Base-by-base conservation (phyloP, 805 yeast genomes). In the Candida dajiaensis region DNA sequence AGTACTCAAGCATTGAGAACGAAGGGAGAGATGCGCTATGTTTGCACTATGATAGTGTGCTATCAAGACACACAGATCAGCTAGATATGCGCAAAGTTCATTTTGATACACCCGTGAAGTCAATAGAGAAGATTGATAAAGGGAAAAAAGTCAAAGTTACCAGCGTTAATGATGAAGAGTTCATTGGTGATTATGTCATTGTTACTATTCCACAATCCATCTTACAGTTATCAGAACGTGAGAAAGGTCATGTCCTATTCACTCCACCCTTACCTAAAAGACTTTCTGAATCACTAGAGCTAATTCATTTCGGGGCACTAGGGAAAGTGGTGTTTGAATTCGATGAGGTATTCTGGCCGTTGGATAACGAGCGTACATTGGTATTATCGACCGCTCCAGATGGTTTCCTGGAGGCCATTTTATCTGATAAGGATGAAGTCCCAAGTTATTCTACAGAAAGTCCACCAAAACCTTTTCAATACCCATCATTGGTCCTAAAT, bases 191-290 rank as follows among this genome's bases (percentile, higher is more conserved):
- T 41, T 83, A 78, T 58, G 68, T 79, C 25, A 71, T 89, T 13
- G 84, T 87, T 7, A 81, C 96, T 0, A 78, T 86, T 6, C 96
- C 97, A 0, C 84, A 84, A 50, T 84, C 90, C 31, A 73, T 85
- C 4, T 65, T 89, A 33, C 77, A 76, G 46, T 55, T 77, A 4
- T 62, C 66, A 0, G 49, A 57, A 2, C 40, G 48, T 6, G 54
- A 56, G 7, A 50, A 57, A n/a, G 81, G 82, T 6, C 73, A 73
- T 16, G 76, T 84, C 25, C 61, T 59, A 29, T 85, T 87, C 72
- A 54, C 49, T 0, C 89, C 89, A 0, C 62, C 67, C 6, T 62
- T 85, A 13, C 86, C 88, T 0, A n/a, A 22, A 8, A 48, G 55
- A 1, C 67, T 83, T 13, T 47, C 50, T 10, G 65, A 65, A 1